phyloP scores from a whole-genome alignment of 2,329 filamentous ascomycete genomes.

The Calonectria pseudoturangicola region DNA sequence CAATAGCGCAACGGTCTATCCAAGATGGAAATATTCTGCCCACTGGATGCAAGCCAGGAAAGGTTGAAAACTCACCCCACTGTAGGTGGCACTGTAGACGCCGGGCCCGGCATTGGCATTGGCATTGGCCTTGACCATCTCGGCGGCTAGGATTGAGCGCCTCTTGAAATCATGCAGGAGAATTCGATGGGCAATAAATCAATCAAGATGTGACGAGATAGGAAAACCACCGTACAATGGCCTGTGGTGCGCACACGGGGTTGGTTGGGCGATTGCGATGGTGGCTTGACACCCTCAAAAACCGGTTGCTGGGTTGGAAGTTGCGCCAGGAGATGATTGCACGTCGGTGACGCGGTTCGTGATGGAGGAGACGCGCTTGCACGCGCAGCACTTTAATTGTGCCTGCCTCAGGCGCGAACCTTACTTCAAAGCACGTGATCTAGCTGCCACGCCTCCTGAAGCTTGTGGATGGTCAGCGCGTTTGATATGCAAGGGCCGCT shows the following conservation, averaged over 20 bases:
- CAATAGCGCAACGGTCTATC: background rate
- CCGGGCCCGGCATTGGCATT: slow-evolving; percentile 62
- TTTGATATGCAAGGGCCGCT: slow-evolving; percentile 48
- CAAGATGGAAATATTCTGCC: background rate
- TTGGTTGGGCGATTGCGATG: slow-evolving; percentile 42
- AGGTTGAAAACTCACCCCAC: slow-evolving; percentile 72
- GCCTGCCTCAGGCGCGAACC: slow-evolving; percentile 59
- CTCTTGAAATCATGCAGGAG: slow-evolving; percentile 47
- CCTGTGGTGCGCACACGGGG: slow-evolving; percentile 36
- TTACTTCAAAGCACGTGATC: slow-evolving; percentile 56
- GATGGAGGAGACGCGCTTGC: slow-evolving; percentile 59
- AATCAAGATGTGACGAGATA: slow-evolving; percentile 21
- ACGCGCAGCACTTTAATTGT: slow-evolving; percentile 64
- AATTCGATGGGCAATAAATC: slow-evolving; percentile 25
- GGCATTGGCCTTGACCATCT: slow-evolving; percentile 68
- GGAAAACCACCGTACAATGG: slow-evolving; percentile 18
- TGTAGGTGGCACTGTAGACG: slow-evolving; percentile 82
- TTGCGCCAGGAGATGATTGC: slow-evolving; percentile 56
- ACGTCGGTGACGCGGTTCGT: slow-evolving; percentile 61
- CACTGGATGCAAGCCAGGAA: background rate
- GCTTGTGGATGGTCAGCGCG: slow-evolving; percentile 52
- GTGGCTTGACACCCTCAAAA: slow-evolving; percentile 42
- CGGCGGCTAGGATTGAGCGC: slow-evolving; percentile 52
- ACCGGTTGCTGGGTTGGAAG: slow-evolving; percentile 51
- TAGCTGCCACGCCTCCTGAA: slow-evolving; percentile 54